These are phyloP conservation scores for Rhinocladiella similis DNA, from an alignment of 2,329 filamentous ascomycete genomes.

Conservation along the genomic window DNA sequence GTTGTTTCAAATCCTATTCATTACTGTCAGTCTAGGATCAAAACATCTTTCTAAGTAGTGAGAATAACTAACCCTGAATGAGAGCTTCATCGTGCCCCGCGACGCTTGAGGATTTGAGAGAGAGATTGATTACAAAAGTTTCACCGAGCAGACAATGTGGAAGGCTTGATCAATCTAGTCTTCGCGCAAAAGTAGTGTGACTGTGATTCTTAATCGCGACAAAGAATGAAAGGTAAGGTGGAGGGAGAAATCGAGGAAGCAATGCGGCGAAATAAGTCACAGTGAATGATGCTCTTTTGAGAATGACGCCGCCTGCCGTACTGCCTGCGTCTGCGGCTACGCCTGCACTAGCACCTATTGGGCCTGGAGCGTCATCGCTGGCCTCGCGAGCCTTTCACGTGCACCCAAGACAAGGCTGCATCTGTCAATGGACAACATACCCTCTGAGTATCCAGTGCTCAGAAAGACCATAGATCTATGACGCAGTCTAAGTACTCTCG, in stretches of 20 bases:
- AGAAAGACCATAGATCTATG: no score
- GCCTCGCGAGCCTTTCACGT: not conserved
- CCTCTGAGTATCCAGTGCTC: no score
- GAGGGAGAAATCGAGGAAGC: slow-evolving; percentile 4
- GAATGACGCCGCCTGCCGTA: slow-evolving; percentile 4
- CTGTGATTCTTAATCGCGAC: not conserved
- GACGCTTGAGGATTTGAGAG: slow-evolving; percentile 4
- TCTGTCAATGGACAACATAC: not conserved
- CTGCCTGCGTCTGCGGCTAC: slow-evolving; percentile 3
- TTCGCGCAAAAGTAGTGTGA: not conserved
- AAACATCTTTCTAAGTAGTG: slow-evolving; percentile 27
- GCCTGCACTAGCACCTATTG: not conserved
- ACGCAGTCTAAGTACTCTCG: no score
- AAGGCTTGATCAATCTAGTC: no score
- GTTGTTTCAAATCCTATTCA: slow-evolving; percentile 88
- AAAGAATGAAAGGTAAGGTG: slow-evolving; percentile 27
- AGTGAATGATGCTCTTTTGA: slow-evolving; percentile 3
- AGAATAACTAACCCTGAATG: slow-evolving; percentile 61
- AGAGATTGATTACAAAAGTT: slow-evolving; percentile 32
- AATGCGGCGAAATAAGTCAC: not conserved
- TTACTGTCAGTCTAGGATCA: slow-evolving; percentile 27
- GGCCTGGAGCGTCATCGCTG: not conserved
- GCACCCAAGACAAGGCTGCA: not conserved
- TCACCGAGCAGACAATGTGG: slow-evolving; percentile 3
- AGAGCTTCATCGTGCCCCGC: slow-evolving; percentile 64